Evolutionary conservation across 2,329 filamentous ascomycete species (phyloP).

Genomic region (Conoideocrella luteorostrata): DNA sequence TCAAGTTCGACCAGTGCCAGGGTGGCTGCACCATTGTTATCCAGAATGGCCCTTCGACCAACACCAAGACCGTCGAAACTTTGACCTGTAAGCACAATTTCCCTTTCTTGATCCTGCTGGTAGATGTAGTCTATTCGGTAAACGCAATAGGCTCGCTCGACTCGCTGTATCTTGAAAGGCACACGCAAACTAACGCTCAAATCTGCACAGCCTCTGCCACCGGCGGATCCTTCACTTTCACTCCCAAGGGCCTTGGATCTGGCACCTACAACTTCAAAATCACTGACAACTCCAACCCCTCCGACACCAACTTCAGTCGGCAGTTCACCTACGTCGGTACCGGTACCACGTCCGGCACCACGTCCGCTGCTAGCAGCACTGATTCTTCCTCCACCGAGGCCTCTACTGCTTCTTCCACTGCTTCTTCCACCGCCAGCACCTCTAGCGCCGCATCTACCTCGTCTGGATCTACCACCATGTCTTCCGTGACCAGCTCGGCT

Average conservation of each 20-base stretch:
- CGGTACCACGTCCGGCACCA: constrained; percentile 10
- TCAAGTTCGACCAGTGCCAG: constrained; percentile 25
- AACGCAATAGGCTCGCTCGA: too few relatives aligned
- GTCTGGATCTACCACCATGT: constrained; percentile 5
- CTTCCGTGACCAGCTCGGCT: constrained; percentile 6
- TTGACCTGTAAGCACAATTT: constrained; percentile 24
- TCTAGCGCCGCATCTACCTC: constrained; percentile 9
- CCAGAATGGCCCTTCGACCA: constrained; percentile 22
- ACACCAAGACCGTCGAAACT: constrained; percentile 23
- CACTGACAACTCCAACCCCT: constrained; percentile 17
- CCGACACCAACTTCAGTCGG: constrained; percentile 25
- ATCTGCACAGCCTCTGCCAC: constrained; percentile 13
- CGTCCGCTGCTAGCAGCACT: constrained; percentile 6
- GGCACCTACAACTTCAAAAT: constrained; percentile 31
- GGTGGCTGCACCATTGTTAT: constrained; percentile 28
- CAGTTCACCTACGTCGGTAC: constrained; percentile 24
- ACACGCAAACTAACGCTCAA: background rate
- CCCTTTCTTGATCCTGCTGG: background rate
- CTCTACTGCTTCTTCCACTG: constrained; percentile 9
- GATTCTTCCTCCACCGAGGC: constrained; percentile 7
- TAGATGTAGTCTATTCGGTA: too few relatives aligned
- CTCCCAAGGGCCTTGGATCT: constrained; percentile 19
- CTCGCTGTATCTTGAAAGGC: too few relatives aligned
- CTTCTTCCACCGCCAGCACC: constrained; percentile 7
- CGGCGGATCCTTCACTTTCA: constrained; percentile 22